Conservation (phyloP, 2,329 filamentous ascomycete genomes). For the Aspergillus tamarii region DNA sequence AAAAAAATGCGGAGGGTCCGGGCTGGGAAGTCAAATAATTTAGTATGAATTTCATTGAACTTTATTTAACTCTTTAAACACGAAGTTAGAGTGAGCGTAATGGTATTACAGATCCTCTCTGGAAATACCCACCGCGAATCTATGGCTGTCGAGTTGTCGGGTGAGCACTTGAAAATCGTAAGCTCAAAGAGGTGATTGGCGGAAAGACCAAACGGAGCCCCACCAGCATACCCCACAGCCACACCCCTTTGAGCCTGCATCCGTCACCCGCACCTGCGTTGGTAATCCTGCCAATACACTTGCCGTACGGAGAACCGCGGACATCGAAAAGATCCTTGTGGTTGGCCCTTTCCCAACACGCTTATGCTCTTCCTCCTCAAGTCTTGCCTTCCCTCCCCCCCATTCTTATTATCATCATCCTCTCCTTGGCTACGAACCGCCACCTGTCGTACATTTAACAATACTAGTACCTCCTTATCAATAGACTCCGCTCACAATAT, state of each 20-base stretch:
- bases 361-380: neutral
- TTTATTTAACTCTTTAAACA: neutral
- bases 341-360: constrained; percentile 1
- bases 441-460: neutral
- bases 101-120: constrained; percentile 5
- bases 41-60: constrained; percentile 4
- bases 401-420: constrained; percentile 3
- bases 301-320: constrained; percentile 5
- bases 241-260: constrained; percentile 17
- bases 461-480: neutral
- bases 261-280: constrained; percentile 13
- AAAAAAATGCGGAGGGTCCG: neutral
- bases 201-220: neutral
- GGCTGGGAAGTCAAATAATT: neutral
- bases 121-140: neutral
- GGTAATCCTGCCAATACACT: constrained; percentile 9
- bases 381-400: constrained; percentile 3
- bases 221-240: constrained; percentile 15
- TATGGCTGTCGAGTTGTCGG: neutral
- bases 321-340: constrained; percentile 6
- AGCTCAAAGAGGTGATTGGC: constrained; percentile 8
- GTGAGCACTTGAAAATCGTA: constrained; percentile 10
- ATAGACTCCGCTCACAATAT: neutral
- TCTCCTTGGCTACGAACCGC: neutral
- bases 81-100: constrained; percentile 2